phyloP scores from a whole-genome alignment of 208 protist species.

The Leishmania turanica region DNA sequence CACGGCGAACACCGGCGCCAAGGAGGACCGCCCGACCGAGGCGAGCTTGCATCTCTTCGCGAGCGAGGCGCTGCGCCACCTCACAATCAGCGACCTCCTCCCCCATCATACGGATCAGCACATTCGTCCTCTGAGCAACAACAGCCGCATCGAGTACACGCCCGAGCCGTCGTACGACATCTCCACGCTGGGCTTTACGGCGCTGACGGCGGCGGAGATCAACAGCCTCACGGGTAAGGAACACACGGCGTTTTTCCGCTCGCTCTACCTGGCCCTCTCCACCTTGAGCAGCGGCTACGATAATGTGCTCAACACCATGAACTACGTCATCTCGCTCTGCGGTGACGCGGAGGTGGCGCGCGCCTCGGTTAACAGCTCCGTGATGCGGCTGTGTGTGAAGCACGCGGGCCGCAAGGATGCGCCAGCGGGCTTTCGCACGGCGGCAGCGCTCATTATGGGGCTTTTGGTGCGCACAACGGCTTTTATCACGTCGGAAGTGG shows the following conservation, averaged over 20 bases:
- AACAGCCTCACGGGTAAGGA: slow-evolving; percentile 47
- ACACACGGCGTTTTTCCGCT: slow-evolving; percentile 34
- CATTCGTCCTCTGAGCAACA: slow-evolving; percentile 89
- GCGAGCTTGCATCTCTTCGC: slow-evolving; percentile 20
- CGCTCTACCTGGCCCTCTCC: slow-evolving; percentile 35
- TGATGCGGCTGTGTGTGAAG: slow-evolving; percentile 89
- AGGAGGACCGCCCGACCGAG: slow-evolving; percentile 21
- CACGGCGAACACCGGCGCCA: slow-evolving; percentile 14
- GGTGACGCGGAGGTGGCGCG: slow-evolving; percentile 78
- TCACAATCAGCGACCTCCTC: slow-evolving; percentile 53
- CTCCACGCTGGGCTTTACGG: slow-evolving; percentile 58
- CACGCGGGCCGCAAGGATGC: slow-evolving; percentile 57
- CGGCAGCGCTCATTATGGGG: slow-evolving; percentile 83
- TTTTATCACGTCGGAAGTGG: slow-evolving; percentile 72
- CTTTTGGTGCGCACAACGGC: slow-evolving; percentile 85
- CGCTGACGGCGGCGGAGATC: slow-evolving; percentile 60
- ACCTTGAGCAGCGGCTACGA: slow-evolving; percentile 26
- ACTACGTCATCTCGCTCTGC: slow-evolving; percentile 88
- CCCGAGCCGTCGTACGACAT: slow-evolving; percentile 69
- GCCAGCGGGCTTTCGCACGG: slow-evolving; percentile 49
- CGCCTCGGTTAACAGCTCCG: slow-evolving; percentile 89
- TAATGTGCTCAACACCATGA: slow-evolving; percentile 68
- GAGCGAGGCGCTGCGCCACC: slow-evolving; percentile 20
- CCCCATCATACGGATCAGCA: slow-evolving; percentile 78
- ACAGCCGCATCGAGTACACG: slow-evolving; percentile 86